Percentiles rank a stretch among this genome's conserved stretches.
Conservation (phyloP, 2,329 filamentous ascomycete genomes). For the Anisogramma anomala region DNA sequence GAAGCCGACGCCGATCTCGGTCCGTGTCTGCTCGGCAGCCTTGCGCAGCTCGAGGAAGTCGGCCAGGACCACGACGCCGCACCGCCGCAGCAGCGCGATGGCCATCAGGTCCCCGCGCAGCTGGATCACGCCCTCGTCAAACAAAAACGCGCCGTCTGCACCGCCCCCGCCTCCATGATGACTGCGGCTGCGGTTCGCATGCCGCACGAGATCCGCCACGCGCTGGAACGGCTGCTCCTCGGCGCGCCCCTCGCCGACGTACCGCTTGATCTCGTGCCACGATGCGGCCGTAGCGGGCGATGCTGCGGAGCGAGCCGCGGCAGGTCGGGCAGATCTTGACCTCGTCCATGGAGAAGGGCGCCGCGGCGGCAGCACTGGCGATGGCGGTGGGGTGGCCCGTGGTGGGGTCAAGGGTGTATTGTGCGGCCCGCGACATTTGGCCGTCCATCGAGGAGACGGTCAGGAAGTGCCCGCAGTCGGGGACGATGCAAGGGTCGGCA, state of each 20-base stretch:
- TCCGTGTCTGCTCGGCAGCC: background rate
- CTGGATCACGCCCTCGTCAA: conserved; percentile 27
- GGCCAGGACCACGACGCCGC: conserved; percentile 34
- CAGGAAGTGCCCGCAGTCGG: conserved; percentile 51
- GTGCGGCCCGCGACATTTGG: conserved; percentile 39
- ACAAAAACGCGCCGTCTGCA: conserved; percentile 21
- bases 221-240: conserved; percentile 40
- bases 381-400: conserved; percentile 23
- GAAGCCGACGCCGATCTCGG: conserved; percentile 19
- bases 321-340: conserved; percentile 48
- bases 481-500: conserved; percentile 49
- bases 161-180: too few relatives aligned
- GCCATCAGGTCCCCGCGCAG: conserved; percentile 30
- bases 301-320: conserved; percentile 43
- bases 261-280: conserved; percentile 22
- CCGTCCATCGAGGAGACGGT: conserved; percentile 50
- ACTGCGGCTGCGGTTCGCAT: conserved; percentile 27
- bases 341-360: conserved; percentile 35
- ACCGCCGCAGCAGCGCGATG: conserved; percentile 32
- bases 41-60: conserved; percentile 24
- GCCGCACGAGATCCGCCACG: conserved; percentile 33
- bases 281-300: conserved; percentile 51
- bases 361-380: conserved; percentile 24
- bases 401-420: conserved; percentile 38
- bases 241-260: conserved; percentile 14